These are phyloP conservation scores for Hypoxylon subgilvum DNA, from an alignment of 495 filamentous ascomycete genomes.

Conservation along the genomic window DNA sequence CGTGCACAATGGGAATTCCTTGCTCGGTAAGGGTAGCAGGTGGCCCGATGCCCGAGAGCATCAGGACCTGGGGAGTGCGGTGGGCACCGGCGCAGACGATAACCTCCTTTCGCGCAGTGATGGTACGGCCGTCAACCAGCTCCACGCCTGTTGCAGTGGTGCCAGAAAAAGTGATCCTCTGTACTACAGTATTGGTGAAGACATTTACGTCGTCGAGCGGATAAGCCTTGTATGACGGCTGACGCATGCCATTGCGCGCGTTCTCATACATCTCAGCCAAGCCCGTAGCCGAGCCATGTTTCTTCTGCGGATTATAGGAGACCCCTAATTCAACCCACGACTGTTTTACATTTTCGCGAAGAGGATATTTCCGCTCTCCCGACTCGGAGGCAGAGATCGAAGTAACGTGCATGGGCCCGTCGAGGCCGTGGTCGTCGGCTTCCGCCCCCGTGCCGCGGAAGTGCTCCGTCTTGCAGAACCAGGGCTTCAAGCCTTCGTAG, in stretches of 20 bases:
- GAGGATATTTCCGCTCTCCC: slow-evolving; percentile 40
- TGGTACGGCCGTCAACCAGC: slow-evolving; percentile 30
- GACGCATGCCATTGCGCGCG: slow-evolving; percentile 42
- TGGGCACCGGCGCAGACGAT: slow-evolving; percentile 24
- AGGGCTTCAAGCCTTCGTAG: slow-evolving; percentile 45
- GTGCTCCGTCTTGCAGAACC: slow-evolving; percentile 39
- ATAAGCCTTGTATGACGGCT: slow-evolving; percentile 44
- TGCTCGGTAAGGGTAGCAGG: slow-evolving; percentile 8
- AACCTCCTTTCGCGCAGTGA: slow-evolving; percentile 31
- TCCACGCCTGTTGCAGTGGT: slow-evolving; percentile 40
- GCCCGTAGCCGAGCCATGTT: slow-evolving; percentile 42
- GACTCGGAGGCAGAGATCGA: slow-evolving; percentile 12
- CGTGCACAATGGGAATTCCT: slow-evolving; percentile 32
- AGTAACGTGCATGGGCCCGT: slow-evolving; percentile 43
- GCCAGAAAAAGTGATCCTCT: slow-evolving; percentile 33
- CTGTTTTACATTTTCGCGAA: slow-evolving; percentile 33
- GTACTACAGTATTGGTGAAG: slow-evolving; percentile 41
- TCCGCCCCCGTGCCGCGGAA: slow-evolving; percentile 21
- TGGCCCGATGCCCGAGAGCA: slow-evolving; percentile 28
- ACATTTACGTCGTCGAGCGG: slow-evolving; percentile 36
- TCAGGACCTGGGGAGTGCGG: slow-evolving; percentile 26
- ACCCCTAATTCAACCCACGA: slow-evolving; percentile 42
- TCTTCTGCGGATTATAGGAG: slow-evolving; percentile 29
- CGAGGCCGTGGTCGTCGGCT: slow-evolving; percentile 34
- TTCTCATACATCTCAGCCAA: slow-evolving; percentile 45